Percentiles rank a stretch among this genome's conserved stretches.
Conservation (phyloP, 2,329 filamentous ascomycete species). For the Fusarium sp. region DNA sequence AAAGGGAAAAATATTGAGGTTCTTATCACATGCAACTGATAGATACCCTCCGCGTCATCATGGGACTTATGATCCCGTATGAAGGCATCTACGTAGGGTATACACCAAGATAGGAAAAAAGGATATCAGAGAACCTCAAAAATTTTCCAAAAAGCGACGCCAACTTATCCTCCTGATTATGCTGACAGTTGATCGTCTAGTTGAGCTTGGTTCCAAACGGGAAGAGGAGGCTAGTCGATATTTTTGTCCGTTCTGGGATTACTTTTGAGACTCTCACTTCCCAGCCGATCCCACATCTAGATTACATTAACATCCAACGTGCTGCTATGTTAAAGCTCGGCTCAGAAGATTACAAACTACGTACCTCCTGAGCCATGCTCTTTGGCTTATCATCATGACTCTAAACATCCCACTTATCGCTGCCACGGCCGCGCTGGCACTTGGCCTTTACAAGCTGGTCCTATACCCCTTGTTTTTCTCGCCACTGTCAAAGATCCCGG, state of each 20-base stretch:
- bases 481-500: slow-evolving; percentile 39
- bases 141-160: background rate
- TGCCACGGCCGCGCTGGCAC: background rate
- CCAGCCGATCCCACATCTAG: background rate
- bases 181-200: background rate
- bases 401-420: background rate
- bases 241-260: background rate
- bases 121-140: background rate
- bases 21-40: background rate
- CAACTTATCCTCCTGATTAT: background rate
- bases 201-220: background rate
- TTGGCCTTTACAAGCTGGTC: background rate
- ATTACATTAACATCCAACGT: background rate
- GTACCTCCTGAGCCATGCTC: background rate
- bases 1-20: background rate
- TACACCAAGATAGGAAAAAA: background rate
- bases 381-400: background rate
- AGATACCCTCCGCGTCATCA: background rate
- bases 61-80: background rate
- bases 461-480: slow-evolving; percentile 26
- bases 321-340: background rate
- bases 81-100: background rate
- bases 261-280: background rate
- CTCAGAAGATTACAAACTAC: background rate
- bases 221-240: background rate